These are phyloP conservation scores for Mucor lusitanicus DNA, from an alignment of 371 early-diverging fungal species.

Conservation along the genomic window DNA sequence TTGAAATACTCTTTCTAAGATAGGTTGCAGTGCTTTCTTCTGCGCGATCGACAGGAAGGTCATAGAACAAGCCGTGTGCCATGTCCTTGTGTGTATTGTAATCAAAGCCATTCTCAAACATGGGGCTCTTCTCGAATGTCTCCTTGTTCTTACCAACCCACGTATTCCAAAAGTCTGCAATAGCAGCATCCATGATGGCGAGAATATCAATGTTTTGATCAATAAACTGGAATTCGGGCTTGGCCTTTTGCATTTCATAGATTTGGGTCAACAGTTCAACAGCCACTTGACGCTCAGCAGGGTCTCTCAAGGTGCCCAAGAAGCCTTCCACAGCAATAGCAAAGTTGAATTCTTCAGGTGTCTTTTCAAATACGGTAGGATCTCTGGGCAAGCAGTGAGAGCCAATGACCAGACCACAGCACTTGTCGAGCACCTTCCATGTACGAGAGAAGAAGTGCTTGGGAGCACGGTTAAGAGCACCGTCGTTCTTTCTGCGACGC, in stretches of 20 bases:
- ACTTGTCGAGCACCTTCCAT: conserved; percentile 69
- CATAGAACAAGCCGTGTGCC: conserved; percentile 78
- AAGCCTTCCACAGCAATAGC: conserved; percentile 78
- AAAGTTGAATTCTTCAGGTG: conserved; percentile 82
- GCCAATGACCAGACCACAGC: conserved; percentile 60
- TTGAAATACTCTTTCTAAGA: conserved; percentile 34
- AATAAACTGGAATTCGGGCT: conserved; percentile 60
- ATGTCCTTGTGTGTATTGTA: conserved; percentile 67
- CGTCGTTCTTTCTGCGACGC: conserved; percentile 80
- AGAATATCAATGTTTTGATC: conserved; percentile 62
- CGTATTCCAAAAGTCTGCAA: conserved; percentile 67
- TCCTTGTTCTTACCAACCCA: conserved; percentile 59
- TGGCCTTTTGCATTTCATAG: conserved; percentile 59
- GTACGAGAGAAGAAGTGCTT: conserved; percentile 78
- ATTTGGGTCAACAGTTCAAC: conserved; percentile 74
- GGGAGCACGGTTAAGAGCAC: conserved; percentile 83
- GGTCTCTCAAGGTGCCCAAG: conserved; percentile 70
- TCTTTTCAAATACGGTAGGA: conserved; percentile 85
- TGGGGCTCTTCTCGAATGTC: conserved; percentile 22
- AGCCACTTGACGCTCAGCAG: conserved; percentile 85
- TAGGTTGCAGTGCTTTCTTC: conserved; percentile 71
- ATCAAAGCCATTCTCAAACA: conserved; percentile 33
- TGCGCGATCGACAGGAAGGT: conserved; percentile 69
- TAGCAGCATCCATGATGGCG: conserved; percentile 65
- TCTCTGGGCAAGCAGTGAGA: conserved; percentile 68